Conservation (phyloP, 108 stramenopile species). For the Ochromonas danica region DNA sequence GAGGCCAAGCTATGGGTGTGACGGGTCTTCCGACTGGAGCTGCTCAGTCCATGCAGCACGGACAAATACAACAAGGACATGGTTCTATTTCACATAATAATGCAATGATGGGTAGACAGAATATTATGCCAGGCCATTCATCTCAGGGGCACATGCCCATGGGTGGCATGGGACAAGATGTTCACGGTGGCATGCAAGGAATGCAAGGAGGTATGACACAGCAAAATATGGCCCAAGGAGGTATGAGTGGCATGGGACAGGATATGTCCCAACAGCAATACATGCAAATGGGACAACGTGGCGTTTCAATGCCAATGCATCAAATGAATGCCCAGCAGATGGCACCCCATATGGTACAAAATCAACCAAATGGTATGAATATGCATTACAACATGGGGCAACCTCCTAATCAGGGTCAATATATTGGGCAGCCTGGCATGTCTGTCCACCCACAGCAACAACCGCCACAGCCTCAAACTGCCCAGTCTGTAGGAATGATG, state of each 20-base stretch:
- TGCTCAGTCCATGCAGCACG: background rate
- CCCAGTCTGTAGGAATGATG: background rate
- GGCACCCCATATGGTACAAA: background rate
- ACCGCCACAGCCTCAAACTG: background rate
- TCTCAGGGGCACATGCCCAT: too few species aligned
- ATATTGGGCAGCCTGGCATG: too few species aligned
- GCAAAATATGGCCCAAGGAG: too few species aligned
- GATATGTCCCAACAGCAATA: too few species aligned
- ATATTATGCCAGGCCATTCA: conserved; percentile 1
- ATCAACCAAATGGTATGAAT: too few species aligned
- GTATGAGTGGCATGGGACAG: too few species aligned
- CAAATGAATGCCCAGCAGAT: background rate
- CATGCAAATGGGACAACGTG: too few species aligned
- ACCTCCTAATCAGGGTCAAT: too few species aligned
- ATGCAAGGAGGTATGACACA: background rate
- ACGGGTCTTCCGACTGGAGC: too few species aligned
- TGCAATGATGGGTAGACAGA: background rate
- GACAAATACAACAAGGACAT: background rate
- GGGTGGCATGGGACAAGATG: background rate
- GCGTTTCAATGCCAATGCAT: too few species aligned
- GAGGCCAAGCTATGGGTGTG: too few species aligned
- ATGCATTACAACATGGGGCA: too few species aligned
- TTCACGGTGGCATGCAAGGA: background rate
- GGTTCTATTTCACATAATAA: background rate
- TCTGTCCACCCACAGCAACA: background rate